Percentiles rank a stretch among this genome's conserved stretches.
Conservation (phyloP, 2,329 filamentous ascomycete species). For the Fusarium burgessii region DNA sequence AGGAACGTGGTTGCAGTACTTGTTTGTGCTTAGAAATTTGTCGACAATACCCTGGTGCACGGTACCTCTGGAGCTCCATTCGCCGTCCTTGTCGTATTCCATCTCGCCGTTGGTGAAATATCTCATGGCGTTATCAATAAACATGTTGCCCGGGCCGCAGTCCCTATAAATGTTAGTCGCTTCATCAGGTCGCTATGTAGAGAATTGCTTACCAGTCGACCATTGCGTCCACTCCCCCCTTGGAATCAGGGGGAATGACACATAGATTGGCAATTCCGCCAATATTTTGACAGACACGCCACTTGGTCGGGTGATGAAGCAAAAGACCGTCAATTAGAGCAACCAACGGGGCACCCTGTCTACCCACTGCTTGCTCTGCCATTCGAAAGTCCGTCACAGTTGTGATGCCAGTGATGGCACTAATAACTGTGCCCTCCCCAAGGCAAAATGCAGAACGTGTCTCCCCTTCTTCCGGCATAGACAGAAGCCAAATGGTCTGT, state of each 20-base stretch:
- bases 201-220: slow-evolving; percentile 4
- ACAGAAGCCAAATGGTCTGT: slow-evolving; percentile 68
- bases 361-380: slow-evolving; percentile 66
- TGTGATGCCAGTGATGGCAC: slow-evolving; percentile 66
- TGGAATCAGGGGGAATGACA: slow-evolving; percentile 64
- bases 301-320: slow-evolving; percentile 66
- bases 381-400: slow-evolving; percentile 69
- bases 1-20: slow-evolving; percentile 62
- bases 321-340: slow-evolving; percentile 69
- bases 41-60: slow-evolving; percentile 59
- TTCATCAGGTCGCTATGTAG: no score
- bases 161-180: slow-evolving; percentile 4
- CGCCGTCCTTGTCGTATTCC: slow-evolving; percentile 65
- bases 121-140: slow-evolving; percentile 68
- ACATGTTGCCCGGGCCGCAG: slow-evolving; percentile 61
- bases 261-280: slow-evolving; percentile 70
- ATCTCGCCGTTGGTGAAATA: slow-evolving; percentile 63
- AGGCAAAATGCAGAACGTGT: slow-evolving; percentile 63
- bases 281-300: slow-evolving; percentile 70
- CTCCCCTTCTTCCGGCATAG: slow-evolving; percentile 52
- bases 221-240: slow-evolving; percentile 37
- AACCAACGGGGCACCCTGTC: slow-evolving; percentile 67
- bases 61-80: slow-evolving; percentile 61
- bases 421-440: slow-evolving; percentile 67
- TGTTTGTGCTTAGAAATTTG: slow-evolving; percentile 45